Evolutionary conservation across 225 moss, liverwort and hornwort species (phyloP).

Genomic region (Polytrichum formosum): DNA sequence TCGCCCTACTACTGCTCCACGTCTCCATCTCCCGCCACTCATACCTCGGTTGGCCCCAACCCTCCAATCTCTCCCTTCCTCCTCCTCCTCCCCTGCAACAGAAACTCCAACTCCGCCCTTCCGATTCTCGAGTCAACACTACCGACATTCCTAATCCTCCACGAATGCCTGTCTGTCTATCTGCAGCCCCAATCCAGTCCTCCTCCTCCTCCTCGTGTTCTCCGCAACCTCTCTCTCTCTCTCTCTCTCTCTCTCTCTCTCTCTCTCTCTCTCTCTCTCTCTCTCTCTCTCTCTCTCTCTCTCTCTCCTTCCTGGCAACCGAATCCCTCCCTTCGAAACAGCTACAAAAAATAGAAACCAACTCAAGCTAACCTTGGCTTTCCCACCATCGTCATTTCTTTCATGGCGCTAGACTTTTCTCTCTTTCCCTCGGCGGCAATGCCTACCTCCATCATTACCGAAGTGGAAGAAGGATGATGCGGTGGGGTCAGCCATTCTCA

Average conservation of each 20-base stretch:
- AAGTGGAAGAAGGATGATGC: too few relatives aligned
- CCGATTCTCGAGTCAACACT: background rate
- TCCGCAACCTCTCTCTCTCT: background rate
- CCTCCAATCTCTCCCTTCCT: too few relatives aligned
- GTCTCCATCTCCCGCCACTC: constrained; percentile 14
- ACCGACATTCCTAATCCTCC: constrained; percentile 8
- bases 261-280: background rate
- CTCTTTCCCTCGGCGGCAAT: too few relatives aligned
- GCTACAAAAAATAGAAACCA: too few relatives aligned
- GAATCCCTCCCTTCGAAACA: background rate
- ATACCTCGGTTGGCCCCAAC: too few relatives aligned
- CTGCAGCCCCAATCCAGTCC: background rate
- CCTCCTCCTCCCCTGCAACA: background rate
- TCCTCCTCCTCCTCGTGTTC: background rate
- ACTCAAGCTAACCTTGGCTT: too few relatives aligned
- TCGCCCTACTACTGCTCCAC: background rate
- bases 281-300: too few relatives aligned
- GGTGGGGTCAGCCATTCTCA: too few relatives aligned
- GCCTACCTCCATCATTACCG: too few relatives aligned
- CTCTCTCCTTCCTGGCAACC: background rate
- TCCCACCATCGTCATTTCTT: too few relatives aligned
- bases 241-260: background rate
- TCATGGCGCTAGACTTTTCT: too few relatives aligned
- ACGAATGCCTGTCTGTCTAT: background rate
- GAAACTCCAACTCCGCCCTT: constrained; percentile 2